These are phyloP conservation scores for Boeremia exigua DNA, from an alignment of 2,329 filamentous ascomycete species.

Conservation along the genomic window DNA sequence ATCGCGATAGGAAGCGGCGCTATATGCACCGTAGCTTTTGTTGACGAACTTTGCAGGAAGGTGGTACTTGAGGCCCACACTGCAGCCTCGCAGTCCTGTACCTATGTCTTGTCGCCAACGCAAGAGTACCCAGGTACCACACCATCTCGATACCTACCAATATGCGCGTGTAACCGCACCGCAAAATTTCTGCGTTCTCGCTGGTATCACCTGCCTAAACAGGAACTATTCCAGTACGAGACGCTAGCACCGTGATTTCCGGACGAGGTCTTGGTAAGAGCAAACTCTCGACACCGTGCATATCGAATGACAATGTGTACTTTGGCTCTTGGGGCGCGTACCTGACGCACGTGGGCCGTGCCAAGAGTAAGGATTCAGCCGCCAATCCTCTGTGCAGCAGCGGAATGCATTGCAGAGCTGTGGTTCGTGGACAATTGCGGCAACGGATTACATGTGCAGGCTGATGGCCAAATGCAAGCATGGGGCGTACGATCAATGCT, in stretches of 20 bases:
- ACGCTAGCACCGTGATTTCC: slow-evolving; percentile 15
- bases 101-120: neutral
- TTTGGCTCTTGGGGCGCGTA: slow-evolving; percentile 1
- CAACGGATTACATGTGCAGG: neutral
- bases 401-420: neutral
- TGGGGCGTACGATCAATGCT: neutral
- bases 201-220: slow-evolving; percentile 12
- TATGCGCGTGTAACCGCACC: slow-evolving; percentile 14
- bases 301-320: neutral
- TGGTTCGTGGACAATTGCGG: slow-evolving; percentile 14
- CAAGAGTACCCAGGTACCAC: neutral
- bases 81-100: neutral
- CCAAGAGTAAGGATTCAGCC: slow-evolving; percentile 16
- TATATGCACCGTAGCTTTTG: no score
- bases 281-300: neutral
- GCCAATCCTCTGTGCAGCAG: slow-evolving; percentile 4
- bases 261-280: slow-evolving; percentile 1
- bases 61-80: slow-evolving; percentile 1
- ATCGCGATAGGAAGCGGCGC: no score
- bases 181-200: slow-evolving; percentile 11
- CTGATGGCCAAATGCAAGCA: neutral
- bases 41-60: slow-evolving; percentile 4
- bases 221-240: neutral
- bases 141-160: neutral
- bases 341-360: slow-evolving; percentile 14